phyloP scores from a whole-genome alignment of 768 basidiomycete genomes.

The Kwoniella europaea region DNA sequence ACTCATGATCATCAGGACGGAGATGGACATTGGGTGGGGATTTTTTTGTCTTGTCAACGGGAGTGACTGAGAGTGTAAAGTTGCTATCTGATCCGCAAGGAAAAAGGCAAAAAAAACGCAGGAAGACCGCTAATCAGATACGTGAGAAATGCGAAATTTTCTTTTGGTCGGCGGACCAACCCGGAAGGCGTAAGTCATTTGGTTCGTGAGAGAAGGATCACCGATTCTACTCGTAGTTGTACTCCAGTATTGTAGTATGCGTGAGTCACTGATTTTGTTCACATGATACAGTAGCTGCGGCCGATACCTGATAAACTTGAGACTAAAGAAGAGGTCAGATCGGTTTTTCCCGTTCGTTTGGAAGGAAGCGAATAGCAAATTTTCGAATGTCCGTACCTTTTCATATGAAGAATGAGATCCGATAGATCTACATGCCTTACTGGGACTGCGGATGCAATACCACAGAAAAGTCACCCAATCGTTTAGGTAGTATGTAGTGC shows the following conservation, averaged over 20 bases:
- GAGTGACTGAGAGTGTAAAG: neutral
- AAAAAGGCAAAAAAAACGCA: no score
- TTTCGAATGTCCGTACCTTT: neutral
- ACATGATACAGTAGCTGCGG: neutral
- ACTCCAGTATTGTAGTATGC: no score
- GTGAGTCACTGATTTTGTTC: no score
- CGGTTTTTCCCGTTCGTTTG: no score
- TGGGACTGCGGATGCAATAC: constrained; percentile 9
- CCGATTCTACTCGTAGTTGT: no score
- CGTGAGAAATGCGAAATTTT: no score
- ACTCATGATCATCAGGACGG: no score
- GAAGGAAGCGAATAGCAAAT: neutral
- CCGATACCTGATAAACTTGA: neutral
- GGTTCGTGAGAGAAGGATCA: no score
- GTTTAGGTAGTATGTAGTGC: neutral
- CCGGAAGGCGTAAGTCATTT: no score
- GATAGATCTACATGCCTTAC: neutral
- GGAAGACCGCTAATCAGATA: neutral
- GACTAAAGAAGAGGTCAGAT: neutral
- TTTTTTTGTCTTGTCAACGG: no score
- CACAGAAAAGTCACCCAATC: neutral
- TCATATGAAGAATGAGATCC: neutral
- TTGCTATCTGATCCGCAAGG: neutral
- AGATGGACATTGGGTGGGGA: no score
- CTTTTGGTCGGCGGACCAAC: no score